These are phyloP conservation scores for Mycosarcoma maydis DNA, from an alignment of 1,284 basidiomycete genomes.

Conservation along the genomic window DNA sequence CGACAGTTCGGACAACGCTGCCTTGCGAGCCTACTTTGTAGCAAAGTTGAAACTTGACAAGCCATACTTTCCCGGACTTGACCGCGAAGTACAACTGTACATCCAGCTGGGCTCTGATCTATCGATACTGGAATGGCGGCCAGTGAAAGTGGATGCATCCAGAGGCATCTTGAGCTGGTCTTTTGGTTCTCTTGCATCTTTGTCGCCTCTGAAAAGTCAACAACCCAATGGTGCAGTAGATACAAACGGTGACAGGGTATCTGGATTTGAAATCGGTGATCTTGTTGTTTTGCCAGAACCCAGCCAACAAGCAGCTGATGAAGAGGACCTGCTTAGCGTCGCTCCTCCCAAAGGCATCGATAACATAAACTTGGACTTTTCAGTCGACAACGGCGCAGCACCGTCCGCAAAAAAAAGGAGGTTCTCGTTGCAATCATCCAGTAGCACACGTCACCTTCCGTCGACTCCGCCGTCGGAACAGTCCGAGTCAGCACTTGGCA, in stretches of 20 bases:
- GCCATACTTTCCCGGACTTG: conserved; percentile 36
- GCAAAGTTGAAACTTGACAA: conserved; percentile 15
- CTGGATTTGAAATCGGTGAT: conserved; percentile 16
- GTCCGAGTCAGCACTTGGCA: neutral
- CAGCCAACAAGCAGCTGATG: conserved; percentile 10
- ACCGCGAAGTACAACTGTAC: conserved; percentile 32
- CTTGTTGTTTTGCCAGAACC: conserved; percentile 26
- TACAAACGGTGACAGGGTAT: neutral
- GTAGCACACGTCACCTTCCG: conserved; percentile 8
- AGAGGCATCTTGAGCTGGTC: conserved; percentile 30
- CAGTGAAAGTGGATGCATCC: conserved; percentile 23
- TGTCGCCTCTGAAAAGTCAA: conserved; percentile 4
- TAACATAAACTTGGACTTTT: conserved; percentile 36
- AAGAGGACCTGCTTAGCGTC: conserved; percentile 36
- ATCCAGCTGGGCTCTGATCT: conserved; percentile 11
- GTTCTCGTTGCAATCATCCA: conserved; percentile 39
- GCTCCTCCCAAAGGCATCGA: conserved; percentile 39
- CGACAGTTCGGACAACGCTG: neutral
- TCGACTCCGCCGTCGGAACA: conserved; percentile 20
- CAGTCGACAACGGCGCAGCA: conserved; percentile 24
- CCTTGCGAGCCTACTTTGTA: conserved; percentile 9
- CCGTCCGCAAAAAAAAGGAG: conserved; percentile 22
- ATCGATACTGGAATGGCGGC: conserved; percentile 7
- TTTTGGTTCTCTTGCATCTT: conserved; percentile 3
- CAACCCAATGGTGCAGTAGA: neutral